Percentiles rank a stretch among this genome's conserved stretches.
phyloP scores from a whole-genome alignment of 352 stramenopile species.

The Phytophthora palmivora region DNA sequence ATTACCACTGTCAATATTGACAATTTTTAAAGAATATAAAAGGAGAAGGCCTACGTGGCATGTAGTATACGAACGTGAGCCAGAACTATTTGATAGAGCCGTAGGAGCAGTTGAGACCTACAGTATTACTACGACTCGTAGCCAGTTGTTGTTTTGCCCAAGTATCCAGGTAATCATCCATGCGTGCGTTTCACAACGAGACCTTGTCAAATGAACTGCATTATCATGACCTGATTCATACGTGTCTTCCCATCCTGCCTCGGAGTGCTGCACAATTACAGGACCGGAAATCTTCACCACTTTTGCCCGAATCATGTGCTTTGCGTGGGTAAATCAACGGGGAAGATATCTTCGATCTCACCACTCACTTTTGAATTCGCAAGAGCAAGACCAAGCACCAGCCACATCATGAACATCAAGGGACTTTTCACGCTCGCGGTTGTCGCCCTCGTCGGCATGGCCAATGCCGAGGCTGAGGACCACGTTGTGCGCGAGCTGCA shows the following conservation, averaged over 20 bases:
- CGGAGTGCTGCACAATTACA: not conserved
- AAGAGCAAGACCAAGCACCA: constrained; percentile 8
- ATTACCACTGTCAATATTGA: too few relatives aligned
- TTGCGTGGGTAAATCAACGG: not conserved
- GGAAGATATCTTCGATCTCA: not conserved
- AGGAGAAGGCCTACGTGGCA: too few relatives aligned
- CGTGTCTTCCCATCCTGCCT: not conserved
- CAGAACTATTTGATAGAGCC: too few relatives aligned
- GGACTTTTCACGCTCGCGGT: constrained; percentile 30
- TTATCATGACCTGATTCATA: too few relatives aligned
- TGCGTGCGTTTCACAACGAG: too few relatives aligned
- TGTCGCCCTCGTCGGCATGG: constrained; percentile 26
- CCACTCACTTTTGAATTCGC: constrained; percentile 29
- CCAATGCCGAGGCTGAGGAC: constrained; percentile 22
- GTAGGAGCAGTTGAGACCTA: too few relatives aligned
- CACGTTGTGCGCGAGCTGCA: constrained; percentile 34
- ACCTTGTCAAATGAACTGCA: too few relatives aligned
- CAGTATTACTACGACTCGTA: too few relatives aligned
- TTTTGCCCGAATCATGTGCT: constrained; percentile 21
- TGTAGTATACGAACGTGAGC: too few relatives aligned
- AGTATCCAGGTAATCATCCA: too few relatives aligned
- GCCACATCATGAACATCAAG: constrained; percentile 39
- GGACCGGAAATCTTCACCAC: not conserved
- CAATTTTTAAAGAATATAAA: too few relatives aligned
- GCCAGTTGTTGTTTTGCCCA: too few relatives aligned